Evolutionary conservation across 2,329 filamentous ascomycete species (phyloP), one percentile per base, ranked within the genome.

Genomic region (Aspergillus floridensis): DNA sequence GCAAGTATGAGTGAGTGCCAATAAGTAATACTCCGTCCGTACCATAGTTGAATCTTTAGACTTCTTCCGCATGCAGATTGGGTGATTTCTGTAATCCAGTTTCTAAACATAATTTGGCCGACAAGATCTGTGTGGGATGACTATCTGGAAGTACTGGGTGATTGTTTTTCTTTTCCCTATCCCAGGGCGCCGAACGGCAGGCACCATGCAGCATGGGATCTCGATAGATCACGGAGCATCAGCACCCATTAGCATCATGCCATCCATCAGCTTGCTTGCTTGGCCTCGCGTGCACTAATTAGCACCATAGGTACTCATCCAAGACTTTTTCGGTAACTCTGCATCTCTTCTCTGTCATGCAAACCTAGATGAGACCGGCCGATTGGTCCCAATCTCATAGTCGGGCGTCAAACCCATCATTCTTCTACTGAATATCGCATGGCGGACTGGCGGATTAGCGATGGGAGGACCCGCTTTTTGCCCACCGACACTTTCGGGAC

Each of bases 401-500:
- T 21, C 32, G 19, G 48, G 31, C 31, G 51, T 41, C n/a, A 24
- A 41, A 24, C 26, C 57, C 29, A 53, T 53, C 51, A 51, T 44
- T 44, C 14, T 44, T n/a, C 16, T 19, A 6, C 53, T 35, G 50
- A 48, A 41, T 53, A 48, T 48, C 35, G 47, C 41, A 54, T 47
- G 19, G 49, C 49, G 48, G 26, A 49, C 59, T 47, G 19, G 49
- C 49, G 48, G 26, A 49, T 61, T 53, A 49, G 26, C 21, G 38
- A 29, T 53, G 41, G 54, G 59, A 53, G 49, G 54, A 5, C 46
- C 46, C 32, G 47, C 29, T 52, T 61, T 56, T 56, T 61, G 61
- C 58, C 63, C 62, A 63, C 65, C 62, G 60, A 66, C 59, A 59
- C 38, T 57, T 58, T 60, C 52, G 49, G 47, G 24, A 51, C 55